Evolutionary conservation across 306 rosid species (phyloP).

Genomic region (Cajanus cajan): DNA sequence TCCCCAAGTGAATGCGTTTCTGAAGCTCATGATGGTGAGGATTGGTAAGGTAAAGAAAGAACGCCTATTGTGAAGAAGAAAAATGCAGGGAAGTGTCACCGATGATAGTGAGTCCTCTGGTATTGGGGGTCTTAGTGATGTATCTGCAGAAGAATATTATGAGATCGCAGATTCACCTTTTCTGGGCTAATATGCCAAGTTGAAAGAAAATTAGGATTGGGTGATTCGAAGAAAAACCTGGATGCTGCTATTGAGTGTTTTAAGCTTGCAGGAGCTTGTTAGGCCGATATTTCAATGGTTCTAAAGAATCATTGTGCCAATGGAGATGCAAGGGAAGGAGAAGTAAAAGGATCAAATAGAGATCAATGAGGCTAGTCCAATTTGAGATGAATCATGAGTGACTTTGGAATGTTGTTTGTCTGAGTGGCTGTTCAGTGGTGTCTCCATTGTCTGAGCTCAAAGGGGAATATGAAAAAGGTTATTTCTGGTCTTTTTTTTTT

Average conservation of each 20-base stretch:
- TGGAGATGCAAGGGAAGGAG: slow-evolving; percentile 46
- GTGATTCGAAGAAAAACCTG: slow-evolving; percentile 58
- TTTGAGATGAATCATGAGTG: slow-evolving; percentile 15
- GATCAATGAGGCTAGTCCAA: slow-evolving; percentile 16
- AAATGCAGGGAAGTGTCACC: slow-evolving; percentile 41
- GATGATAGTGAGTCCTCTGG: slow-evolving; percentile 8
- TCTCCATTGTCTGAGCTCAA: background rate
- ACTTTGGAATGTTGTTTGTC: background rate
- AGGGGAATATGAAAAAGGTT: slow-evolving; percentile 24
- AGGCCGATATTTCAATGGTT: slow-evolving; percentile 58
- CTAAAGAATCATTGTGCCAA: slow-evolving; percentile 69
- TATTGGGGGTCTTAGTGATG: slow-evolving; percentile 28
- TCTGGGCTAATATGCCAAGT: slow-evolving; percentile 82
- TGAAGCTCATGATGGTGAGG: slow-evolving; percentile 17
- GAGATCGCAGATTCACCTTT: slow-evolving; percentile 76
- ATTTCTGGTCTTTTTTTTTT: slow-evolving; percentile 14
- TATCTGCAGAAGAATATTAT: slow-evolving; percentile 56
- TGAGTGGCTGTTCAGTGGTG: background rate
- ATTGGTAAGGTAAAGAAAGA: slow-evolving; percentile 45
- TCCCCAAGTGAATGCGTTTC: slow-evolving; percentile 43
- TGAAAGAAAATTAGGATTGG: slow-evolving; percentile 58
- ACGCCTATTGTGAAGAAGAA: slow-evolving; percentile 52
- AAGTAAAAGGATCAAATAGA: slow-evolving; percentile 41
- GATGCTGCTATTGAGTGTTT: slow-evolving; percentile 65
- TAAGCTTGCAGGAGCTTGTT: slow-evolving; percentile 78